Conservation (phyloP, 768 basidiomycete species). For the Candolleomyces eurysporus region DNA sequence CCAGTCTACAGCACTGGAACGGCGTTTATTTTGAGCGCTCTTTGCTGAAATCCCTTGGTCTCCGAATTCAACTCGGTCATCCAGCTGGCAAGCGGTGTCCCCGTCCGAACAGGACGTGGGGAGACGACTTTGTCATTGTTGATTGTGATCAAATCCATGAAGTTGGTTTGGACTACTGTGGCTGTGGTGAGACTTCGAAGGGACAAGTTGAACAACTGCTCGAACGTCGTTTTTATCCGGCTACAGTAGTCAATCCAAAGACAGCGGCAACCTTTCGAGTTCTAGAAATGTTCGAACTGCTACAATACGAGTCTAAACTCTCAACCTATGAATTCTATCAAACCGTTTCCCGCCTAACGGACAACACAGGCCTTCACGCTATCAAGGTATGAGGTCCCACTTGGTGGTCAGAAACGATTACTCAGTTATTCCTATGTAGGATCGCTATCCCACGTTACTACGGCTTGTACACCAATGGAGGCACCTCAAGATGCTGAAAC, state of each 20-base stretch:
- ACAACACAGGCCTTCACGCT: slow-evolving; percentile 20
- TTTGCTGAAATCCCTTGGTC: neutral
- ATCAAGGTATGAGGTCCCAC: slow-evolving; percentile 9
- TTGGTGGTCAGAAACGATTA: too few relatives aligned
- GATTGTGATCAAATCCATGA: slow-evolving; percentile 24
- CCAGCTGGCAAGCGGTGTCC: slow-evolving; percentile 11
- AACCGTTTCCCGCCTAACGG: slow-evolving; percentile 17
- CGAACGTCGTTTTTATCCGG: slow-evolving; percentile 19
- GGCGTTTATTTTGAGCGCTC: neutral
- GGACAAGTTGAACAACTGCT: slow-evolving; percentile 27
- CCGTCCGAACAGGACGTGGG: slow-evolving; percentile 2
- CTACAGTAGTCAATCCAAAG: slow-evolving; percentile 19
- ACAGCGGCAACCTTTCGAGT: slow-evolving; percentile 25
- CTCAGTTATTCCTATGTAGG: slow-evolving; percentile 10
- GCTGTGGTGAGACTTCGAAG: slow-evolving; percentile 16
- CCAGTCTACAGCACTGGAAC: neutral
- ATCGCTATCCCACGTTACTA: slow-evolving; percentile 26
- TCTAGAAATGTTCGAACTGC: slow-evolving; percentile 23
- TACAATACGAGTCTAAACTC: slow-evolving; percentile 26
- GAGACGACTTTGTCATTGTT: slow-evolving; percentile 25
- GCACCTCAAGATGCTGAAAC: slow-evolving; percentile 22
- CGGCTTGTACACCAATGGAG: slow-evolving; percentile 21
- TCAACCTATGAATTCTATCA: slow-evolving; percentile 25
- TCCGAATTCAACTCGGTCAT: neutral
- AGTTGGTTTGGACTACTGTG: slow-evolving; percentile 29